These are phyloP conservation scores for Pseudopediastrum boryanum DNA, from an alignment of 139 green algal genomes.

Conservation along the genomic window DNA sequence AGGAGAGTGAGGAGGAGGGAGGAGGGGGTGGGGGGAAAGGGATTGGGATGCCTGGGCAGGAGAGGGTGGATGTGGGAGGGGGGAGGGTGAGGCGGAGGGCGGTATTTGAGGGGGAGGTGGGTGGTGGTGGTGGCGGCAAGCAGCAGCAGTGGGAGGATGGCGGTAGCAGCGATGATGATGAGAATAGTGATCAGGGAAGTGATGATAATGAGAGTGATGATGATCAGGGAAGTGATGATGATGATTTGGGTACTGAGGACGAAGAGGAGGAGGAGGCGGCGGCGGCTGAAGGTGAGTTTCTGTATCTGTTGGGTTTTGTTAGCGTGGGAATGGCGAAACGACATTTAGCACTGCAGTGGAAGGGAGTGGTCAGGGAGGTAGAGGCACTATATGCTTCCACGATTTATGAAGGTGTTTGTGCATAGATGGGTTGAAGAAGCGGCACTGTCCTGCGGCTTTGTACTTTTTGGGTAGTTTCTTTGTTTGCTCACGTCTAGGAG, in stretches of 20 bases:
- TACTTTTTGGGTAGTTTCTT: too few species aligned
- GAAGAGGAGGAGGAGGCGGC: background rate
- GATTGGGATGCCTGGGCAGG: constrained; percentile 6
- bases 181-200: constrained; percentile 45
- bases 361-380: too few species aligned
- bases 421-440: too few species aligned
- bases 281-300: too few species aligned
- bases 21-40: background rate
- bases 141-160: constrained; percentile 10
- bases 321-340: too few species aligned
- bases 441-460: too few species aligned
- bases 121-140: constrained; percentile 21
- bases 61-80: constrained; percentile 17
- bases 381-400: too few species aligned
- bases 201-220: constrained; percentile 54
- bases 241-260: background rate
- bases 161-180: constrained; percentile 37
- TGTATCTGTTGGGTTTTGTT: too few species aligned
- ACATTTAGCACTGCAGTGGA: too few species aligned
- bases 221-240: background rate
- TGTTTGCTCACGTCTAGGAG: too few species aligned
- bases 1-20: background rate
- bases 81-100: constrained; percentile 65
- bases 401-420: too few species aligned
- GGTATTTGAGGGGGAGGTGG: constrained; percentile 47